Base-by-base conservation (phyloP, 257 asterid genomes). In the Anisodus acutangulus region DNA sequence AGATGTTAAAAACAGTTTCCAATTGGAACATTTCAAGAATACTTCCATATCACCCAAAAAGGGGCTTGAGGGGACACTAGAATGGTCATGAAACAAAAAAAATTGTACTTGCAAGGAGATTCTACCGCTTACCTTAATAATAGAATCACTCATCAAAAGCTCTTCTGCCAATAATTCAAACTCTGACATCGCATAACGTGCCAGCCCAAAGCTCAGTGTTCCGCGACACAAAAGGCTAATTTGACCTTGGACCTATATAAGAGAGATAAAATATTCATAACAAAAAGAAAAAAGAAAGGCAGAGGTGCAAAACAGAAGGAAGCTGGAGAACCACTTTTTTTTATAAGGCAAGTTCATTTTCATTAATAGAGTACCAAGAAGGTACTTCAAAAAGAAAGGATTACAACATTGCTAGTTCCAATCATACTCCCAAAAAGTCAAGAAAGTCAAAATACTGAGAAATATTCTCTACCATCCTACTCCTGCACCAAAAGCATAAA, bases 141-240 rank as follows among this genome's bases (percentile, higher is more conserved):
- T 85, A 74, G 99, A 97, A 88, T 97, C 97, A 81, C 99, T 93
- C 98, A 95, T 97, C 87, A 97, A 90, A 70, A 97, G 92, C 91
- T 97, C 99, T 89, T 97, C 99, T 71, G 99, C 98, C 92, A 93
- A 88, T 78, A 97, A 86, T 89, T 97, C 99, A 88, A 97, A 97
- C 87, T 95, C 99, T 55, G 99, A 97, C 97, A 93, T 92, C n/a
- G 98, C 90, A 79, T 91, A 95, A 83, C 88, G 97, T 58, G 97
- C 98, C 83, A 97, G 93, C 82, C 99, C 99, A 85, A 97, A 97
- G 92, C 97, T 97, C 93, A 97, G 86, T 79, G 85, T 88, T 84
- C 90, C 98, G 83, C 94, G 93, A 83, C 82, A 57, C 89, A 94
- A 83, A 84, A 97, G 97, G 88, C 98, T 95, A 85, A 97, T 93